A percentile compares a stretch with the other conserved stretches of the same genome.
Conservation (phyloP, 164 flowering plant genomes). For the Berberis vulgaris region DNA sequence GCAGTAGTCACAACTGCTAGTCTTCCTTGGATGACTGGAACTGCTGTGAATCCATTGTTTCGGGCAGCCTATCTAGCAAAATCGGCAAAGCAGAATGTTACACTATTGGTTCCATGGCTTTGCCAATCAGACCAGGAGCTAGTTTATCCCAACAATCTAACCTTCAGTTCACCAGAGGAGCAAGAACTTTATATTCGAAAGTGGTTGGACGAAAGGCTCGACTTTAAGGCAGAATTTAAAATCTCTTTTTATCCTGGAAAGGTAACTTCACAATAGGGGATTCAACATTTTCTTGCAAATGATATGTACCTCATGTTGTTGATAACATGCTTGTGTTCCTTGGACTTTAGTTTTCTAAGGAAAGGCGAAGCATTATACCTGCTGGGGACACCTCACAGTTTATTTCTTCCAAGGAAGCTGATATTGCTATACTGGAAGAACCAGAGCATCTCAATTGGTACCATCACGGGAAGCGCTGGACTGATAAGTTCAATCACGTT, state of each 20-base stretch:
- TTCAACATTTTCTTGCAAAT: neutral
- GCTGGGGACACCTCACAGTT: conserved; percentile 79
- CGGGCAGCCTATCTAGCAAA: conserved; percentile 91
- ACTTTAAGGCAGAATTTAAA: conserved; percentile 82
- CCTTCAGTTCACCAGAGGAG: conserved; percentile 84
- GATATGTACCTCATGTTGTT: neutral
- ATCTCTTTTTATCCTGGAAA: conserved; percentile 97
- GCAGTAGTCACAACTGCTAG: conserved; percentile 98
- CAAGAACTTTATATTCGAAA: conserved; percentile 80
- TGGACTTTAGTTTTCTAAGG: conserved; percentile 51
- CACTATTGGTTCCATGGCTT: conserved; percentile 95
- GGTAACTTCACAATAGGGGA: conserved; percentile 29
- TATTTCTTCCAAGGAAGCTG: conserved; percentile 72
- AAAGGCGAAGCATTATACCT: conserved; percentile 68
- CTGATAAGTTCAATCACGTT: conserved; percentile 78
- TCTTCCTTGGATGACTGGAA: conserved; percentile 99
- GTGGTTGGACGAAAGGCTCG: conserved; percentile 94
- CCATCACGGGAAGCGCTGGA: conserved; percentile 82
- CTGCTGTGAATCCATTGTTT: conserved; percentile 95
- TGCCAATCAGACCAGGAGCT: conserved; percentile 84
- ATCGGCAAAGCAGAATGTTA: conserved; percentile 82
- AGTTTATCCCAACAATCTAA: conserved; percentile 78
- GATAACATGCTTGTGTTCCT: conserved; percentile 7
- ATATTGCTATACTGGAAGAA: conserved; percentile 81
- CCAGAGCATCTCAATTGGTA: conserved; percentile 86